Evolutionary conservation across 1,284 basidiomycete species (phyloP).

Genomic region (Trametes pubescens): DNA sequence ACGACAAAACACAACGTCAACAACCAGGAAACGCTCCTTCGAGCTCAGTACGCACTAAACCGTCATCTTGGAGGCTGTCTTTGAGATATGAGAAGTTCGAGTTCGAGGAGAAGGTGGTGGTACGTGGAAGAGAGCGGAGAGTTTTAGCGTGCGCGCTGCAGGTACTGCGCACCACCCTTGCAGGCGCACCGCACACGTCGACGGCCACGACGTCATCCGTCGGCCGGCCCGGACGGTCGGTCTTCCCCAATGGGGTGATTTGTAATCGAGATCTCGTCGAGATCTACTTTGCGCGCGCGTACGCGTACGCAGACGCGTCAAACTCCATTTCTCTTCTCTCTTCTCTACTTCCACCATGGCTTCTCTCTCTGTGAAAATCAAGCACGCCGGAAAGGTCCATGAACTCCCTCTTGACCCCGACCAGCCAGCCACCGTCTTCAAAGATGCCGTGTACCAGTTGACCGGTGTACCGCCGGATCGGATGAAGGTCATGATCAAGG

Average conservation of each 20-base stretch:
- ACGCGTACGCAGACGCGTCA: conserved; percentile 35
- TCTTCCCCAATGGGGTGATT: conserved; percentile 17
- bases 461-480: conserved; percentile 91
- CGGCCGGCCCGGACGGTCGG: conserved; percentile 16
- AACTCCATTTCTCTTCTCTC: conserved; percentile 13
- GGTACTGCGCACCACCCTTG: conserved; percentile 1
- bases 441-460: conserved; percentile 80
- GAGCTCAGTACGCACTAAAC: conserved; percentile 62
- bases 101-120: conserved; percentile 6
- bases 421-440: conserved; percentile 78
- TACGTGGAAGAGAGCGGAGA: conserved; percentile 5
- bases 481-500: conserved; percentile 98
- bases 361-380: conserved; percentile 79
- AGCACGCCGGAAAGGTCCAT: conserved; percentile 88
- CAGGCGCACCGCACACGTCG: conserved; percentile 29
- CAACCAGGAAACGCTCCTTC: neutral
- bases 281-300: conserved; percentile 27
- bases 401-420: conserved; percentile 73
- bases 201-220: conserved; percentile 29
- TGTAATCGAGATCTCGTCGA: conserved; percentile 34
- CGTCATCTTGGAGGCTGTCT: conserved; percentile 58
- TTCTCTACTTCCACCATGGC: conserved; percentile 54
- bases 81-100: neutral
- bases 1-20: conserved; percentile 15
- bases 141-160: conserved; percentile 13